phyloP scores from a whole-genome alignment of 257 asterid genomes.

The Nicotiana undulata region DNA sequence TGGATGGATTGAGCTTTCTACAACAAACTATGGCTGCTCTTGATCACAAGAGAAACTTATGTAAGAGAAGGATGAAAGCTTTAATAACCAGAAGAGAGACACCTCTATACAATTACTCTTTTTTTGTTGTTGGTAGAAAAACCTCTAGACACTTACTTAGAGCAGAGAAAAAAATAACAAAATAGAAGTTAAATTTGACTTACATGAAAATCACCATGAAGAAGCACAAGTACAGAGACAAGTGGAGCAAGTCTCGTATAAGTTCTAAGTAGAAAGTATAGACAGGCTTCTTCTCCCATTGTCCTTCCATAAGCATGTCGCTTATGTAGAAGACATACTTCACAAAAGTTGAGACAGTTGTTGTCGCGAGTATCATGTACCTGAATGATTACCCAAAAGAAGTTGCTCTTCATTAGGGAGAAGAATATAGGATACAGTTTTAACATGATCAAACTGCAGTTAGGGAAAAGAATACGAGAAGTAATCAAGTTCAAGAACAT shows the following conservation, averaged over 20 bases:
- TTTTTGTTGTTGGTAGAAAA: not conserved
- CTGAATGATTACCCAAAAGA: constrained; percentile 30
- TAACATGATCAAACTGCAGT: not conserved
- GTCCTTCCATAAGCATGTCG: constrained; percentile 98
- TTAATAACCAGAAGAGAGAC: not conserved
- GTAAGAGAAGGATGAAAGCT: not conserved
- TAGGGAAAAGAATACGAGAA: not conserved
- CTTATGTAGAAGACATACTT: constrained; percentile 72
- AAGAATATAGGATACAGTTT: not conserved
- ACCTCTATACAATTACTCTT: not conserved
- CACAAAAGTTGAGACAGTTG: constrained; percentile 75
- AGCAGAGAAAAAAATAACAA: not conserved
- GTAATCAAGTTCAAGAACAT: not conserved
- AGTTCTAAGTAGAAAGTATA: constrained; percentile 94
- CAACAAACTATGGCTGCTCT: not conserved
- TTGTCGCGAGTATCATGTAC: constrained; percentile 88
- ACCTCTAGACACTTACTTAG: not conserved
- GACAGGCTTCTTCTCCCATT: constrained; percentile 96
- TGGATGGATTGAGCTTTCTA: not conserved
- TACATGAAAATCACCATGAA: constrained; percentile 90
- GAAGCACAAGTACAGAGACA: constrained; percentile 95
- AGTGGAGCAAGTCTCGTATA: constrained; percentile 76
- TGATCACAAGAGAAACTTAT: not conserved
- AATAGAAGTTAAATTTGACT: constrained; percentile 19
- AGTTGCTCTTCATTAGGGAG: not conserved